Base-by-base conservation (phyloP, 495 filamentous ascomycete species). In the Aspergillus avenaceus region DNA sequence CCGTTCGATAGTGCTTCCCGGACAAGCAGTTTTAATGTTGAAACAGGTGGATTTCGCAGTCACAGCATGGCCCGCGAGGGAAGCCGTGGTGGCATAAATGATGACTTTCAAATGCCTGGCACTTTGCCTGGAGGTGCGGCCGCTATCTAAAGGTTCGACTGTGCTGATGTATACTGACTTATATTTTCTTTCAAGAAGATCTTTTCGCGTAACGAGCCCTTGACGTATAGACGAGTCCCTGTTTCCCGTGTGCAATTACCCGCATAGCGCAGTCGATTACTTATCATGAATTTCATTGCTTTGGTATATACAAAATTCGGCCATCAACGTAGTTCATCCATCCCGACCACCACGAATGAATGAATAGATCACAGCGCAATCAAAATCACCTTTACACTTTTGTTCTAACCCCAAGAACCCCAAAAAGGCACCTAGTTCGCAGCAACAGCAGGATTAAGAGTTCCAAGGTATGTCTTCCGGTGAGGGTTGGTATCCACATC, bases 401-500 rank as follows among this genome's bases (percentile, higher is more conserved):
- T 38, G n/a, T 18, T 21, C 11, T 21, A 8, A 16, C 44, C 19
- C 28, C 27, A 36, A 23, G 0, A 7, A 11, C 8, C 18, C 14
- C 16, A 25, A 11, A n/a, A 26, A 19, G 21, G 44, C 18, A 11
- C 37, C 34, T 58, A 67, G 42, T 63, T 64, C 16, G 59, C 64
- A 51, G 65, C 53, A 38, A 65, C 59, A 50, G 67, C 41, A 38
- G 60, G 21, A 19, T 43, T 50, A n/a, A 66, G 41, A 12, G 55
- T 65, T 45, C 76, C 71, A 11, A 91, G 60, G 63, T 97, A 97
- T 21, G 80, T 79, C 77, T 87, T 80, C 14, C 93, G 83, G 60
- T 84, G 86, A 26, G 71, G 69, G 67, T 96, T 98, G 46, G 60
- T 66, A 67, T 96, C 89, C 49, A 96, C 74, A 32, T 95, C 90